Conservation (phyloP, 495 filamentous ascomycete species). For the Cercophora sp. region DNA sequence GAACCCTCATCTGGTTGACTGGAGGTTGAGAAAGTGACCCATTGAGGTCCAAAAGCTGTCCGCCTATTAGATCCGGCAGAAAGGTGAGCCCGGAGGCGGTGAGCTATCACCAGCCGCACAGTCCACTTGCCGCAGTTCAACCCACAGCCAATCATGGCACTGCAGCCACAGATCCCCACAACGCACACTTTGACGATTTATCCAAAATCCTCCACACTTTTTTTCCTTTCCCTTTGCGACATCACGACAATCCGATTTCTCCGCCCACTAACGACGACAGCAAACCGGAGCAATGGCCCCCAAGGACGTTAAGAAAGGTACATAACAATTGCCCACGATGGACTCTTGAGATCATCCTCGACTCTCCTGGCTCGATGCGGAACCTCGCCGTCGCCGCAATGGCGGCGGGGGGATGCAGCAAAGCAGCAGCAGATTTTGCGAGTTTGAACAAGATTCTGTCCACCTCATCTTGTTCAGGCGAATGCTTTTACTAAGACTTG, state of each 20-base stretch:
- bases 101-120: no score
- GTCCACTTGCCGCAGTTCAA: no score
- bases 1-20: no score
- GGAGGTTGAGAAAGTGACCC: background rate
- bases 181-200: conserved; percentile 21
- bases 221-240: conserved; percentile 19
- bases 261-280: conserved; percentile 33
- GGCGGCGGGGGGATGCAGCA: conserved; percentile 37
- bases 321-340: conserved; percentile 24
- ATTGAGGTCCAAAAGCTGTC: background rate
- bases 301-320: conserved; percentile 69
- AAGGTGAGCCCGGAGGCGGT: no score
- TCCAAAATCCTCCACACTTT: conserved; percentile 14
- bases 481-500: conserved; percentile 34
- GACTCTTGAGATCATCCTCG: conserved; percentile 26
- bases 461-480: conserved; percentile 31
- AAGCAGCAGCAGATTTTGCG: conserved; percentile 61
- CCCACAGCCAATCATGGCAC: background rate
- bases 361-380: conserved; percentile 35
- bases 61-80: conserved; percentile 10
- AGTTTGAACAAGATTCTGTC: conserved; percentile 41
- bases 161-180: conserved; percentile 15
- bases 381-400: conserved; percentile 24
- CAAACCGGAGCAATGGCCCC: conserved; percentile 65
- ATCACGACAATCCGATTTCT: conserved; percentile 26